phyloP scores from a whole-genome alignment of 1,284 basidiomycete species.

The Leccinum pachyderme region DNA sequence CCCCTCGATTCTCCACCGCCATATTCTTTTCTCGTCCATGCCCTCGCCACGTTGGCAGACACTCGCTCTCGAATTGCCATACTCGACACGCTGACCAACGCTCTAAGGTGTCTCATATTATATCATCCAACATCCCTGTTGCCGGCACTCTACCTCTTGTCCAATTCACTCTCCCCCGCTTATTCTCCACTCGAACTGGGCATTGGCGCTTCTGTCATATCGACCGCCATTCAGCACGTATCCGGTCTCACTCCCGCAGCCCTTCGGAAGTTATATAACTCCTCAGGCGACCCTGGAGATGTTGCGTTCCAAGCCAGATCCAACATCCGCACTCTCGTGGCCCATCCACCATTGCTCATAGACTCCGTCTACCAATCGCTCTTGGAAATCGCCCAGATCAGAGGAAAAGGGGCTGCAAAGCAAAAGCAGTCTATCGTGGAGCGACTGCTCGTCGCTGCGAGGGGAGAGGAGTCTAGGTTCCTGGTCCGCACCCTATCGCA shows the following conservation, averaged over 20 bases:
- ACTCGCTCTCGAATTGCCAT: constrained; percentile 86
- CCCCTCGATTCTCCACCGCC: constrained; percentile 50
- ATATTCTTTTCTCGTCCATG: constrained; percentile 80
- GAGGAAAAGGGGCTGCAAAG: constrained; percentile 73
- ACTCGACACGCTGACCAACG: constrained; percentile 78
- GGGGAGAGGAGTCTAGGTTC: constrained; percentile 86
- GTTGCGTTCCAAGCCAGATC: constrained; percentile 84
- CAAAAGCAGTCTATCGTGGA: constrained; percentile 80
- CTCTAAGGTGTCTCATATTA: constrained; percentile 66
- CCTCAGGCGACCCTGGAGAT: constrained; percentile 77
- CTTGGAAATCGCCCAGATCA: constrained; percentile 61
- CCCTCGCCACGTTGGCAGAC: constrained; percentile 68
- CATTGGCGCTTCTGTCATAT: constrained; percentile 74
- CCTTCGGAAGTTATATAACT: constrained; percentile 64
- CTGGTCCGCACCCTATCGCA: constrained; percentile 79
- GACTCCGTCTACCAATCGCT: constrained; percentile 64
- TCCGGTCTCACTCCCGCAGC: constrained; percentile 73
- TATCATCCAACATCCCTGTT: constrained; percentile 73
- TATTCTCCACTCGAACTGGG: constrained; percentile 77
- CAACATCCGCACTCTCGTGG: constrained; percentile 72
- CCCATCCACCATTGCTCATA: constrained; percentile 69
- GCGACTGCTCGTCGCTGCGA: constrained; percentile 78
- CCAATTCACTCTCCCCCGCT: constrained; percentile 81
- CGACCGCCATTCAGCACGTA: constrained; percentile 78
- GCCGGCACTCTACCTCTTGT: constrained; percentile 85